Evolutionary conservation across 768 basidiomycete genomes (phyloP), one percentile per base, ranked within the genome.

Genomic region (Suillus ampliporus): DNA sequence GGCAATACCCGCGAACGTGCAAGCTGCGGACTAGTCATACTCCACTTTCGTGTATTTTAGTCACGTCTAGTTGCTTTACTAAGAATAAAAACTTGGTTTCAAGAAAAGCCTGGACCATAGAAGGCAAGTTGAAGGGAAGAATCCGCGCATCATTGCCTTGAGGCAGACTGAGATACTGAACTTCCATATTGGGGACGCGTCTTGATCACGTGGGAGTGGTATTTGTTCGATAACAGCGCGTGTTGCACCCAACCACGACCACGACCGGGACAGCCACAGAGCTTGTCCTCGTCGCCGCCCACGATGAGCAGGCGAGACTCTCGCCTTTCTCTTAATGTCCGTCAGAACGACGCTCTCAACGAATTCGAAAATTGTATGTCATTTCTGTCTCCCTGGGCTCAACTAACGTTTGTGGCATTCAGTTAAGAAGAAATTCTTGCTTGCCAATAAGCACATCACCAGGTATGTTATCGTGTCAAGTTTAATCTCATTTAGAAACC

Each of bases 341-440:
- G 89, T 68, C 91, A 91, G 79, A 89, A 86, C 73, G 92, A 93
- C 77, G 89, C 91, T 52, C 80, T 94, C 47, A 83, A 89, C 64
- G 92, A 94, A 71, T 93, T 92, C 69, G 92, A 94, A 78, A 90
- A 85, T 71, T 92, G 92, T 94, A 76, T 70, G 91, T 84, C 44
- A 56, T 57, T 63, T 52, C 66, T 65, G 51, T 40, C 56, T 59
- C 64, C 51, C 57, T 64, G 43, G 57, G 41, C 13, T 17, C 21
- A 58, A 21, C 61, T 72, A 53, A 73, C 65, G 21, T 56, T 38
- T 71, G 75, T 82, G 75, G 75, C 73, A 66, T 76, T 65, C 72
- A 94, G 92, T 94, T 82, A 94, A 94, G 88, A 92, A 92, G 87
- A 94, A 92, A 79, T 94, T 93, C 70, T 82, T 94, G 23, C 88